Conservation (phyloP, 192 early-diverging fungal genomes). For the Linnemannia exigua region DNA sequence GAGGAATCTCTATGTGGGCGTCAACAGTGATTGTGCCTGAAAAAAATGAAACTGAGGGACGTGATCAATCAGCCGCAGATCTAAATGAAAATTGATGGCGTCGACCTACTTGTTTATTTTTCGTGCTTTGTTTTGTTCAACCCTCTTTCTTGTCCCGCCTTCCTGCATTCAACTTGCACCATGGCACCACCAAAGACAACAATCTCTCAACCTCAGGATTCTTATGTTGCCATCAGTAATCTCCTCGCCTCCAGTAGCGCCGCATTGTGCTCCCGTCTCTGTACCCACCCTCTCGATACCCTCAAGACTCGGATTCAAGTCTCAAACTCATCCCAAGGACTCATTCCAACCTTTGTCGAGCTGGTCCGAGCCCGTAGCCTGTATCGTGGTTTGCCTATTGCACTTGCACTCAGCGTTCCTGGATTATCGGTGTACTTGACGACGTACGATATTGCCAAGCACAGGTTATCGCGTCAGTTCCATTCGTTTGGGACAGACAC, state of each 20-base stretch:
- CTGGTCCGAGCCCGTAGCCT: slow-evolving; percentile 52
- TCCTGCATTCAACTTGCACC: neutral
- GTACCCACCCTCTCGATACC: slow-evolving; percentile 85
- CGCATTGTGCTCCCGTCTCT: slow-evolving; percentile 68
- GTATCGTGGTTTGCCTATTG: slow-evolving; percentile 79
- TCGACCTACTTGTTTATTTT: neutral
- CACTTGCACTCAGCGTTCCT: slow-evolving; percentile 79
- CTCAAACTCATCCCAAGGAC: slow-evolving; percentile 26
- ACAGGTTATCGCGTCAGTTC: slow-evolving; percentile 36
- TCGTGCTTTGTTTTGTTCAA: neutral
- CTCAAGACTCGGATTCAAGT: slow-evolving; percentile 79
- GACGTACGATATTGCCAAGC: slow-evolving; percentile 77
- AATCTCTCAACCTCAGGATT: slow-evolving; percentile 10
- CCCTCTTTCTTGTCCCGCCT: neutral
- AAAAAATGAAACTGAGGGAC: neutral
- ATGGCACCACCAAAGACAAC: slow-evolving; percentile 15
- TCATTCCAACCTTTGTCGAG: slow-evolving; percentile 33
- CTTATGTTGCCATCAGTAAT: slow-evolving; percentile 32
- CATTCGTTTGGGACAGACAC: slow-evolving; percentile 36
- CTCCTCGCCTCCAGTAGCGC: slow-evolving; percentile 68
- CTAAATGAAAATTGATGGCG: neutral
- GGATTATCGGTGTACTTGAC: slow-evolving; percentile 79
- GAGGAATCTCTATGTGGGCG: no score
- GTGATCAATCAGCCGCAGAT: neutral
- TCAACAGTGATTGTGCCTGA: neutral